These are phyloP conservation scores for Gorgonomyces haynaldii DNA, from an alignment of 192 early-diverging fungal genomes.

Conservation along the genomic window DNA sequence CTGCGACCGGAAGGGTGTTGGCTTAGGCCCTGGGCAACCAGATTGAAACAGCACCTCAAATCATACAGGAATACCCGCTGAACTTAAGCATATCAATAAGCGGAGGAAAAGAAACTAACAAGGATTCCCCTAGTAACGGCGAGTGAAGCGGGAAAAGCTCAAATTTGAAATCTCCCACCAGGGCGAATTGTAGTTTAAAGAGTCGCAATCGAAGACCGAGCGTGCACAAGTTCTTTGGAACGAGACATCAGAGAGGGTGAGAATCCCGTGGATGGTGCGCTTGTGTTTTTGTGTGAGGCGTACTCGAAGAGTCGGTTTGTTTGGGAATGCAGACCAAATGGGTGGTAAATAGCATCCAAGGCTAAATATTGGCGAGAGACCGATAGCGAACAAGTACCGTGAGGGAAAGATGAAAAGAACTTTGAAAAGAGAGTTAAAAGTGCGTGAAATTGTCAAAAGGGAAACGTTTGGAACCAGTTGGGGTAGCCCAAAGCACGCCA, in stretches of 20 bases:
- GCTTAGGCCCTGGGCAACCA: too few species aligned
- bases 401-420: constrained; percentile 74
- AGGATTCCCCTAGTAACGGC: constrained; percentile 68
- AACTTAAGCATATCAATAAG: constrained; percentile 77
- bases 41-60: too few species aligned
- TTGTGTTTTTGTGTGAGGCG: constrained; percentile 33
- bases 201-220: constrained; percentile 27
- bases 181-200: constrained; percentile 53
- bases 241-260: constrained; percentile 62
- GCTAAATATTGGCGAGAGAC: constrained; percentile 77
- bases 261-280: constrained; percentile 48
- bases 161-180: constrained; percentile 50
- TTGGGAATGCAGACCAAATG: constrained; percentile 65
- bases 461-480: constrained; percentile 54
- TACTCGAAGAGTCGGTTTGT: constrained; percentile 62
- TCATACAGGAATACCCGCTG: constrained; percentile 48
- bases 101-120: constrained; percentile 74
- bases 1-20: too few species aligned
- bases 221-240: constrained; percentile 53
- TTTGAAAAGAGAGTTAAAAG: constrained; percentile 77
- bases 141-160: constrained; percentile 65
- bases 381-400: constrained; percentile 82
- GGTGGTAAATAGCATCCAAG: constrained; percentile 70
- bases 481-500: constrained; percentile 33
- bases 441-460: constrained; percentile 75